Evolutionary conservation across 257 asterid species (phyloP), one percentile per base, ranked within the genome.

Genomic region (Solanum chmielewskii): DNA sequence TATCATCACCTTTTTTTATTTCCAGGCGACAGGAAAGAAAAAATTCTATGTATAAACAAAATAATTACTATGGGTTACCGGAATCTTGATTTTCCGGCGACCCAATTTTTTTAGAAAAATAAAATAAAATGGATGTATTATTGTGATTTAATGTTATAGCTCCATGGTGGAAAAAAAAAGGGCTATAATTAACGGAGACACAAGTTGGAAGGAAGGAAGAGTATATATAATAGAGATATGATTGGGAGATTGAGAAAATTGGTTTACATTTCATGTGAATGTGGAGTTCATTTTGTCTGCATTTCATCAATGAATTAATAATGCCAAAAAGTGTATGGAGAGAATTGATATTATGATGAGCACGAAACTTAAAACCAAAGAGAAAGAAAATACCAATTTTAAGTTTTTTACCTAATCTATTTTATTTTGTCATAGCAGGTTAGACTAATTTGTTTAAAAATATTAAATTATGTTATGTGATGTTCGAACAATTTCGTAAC

Each of bases 201-300:
- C 59, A 86, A 89, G 85, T 42, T 85, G 23, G 75, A 88, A 88
- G 91, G 86, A 23, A 60, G 90, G 90, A 89, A 89, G 77, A 62
- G 91, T 91, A 91, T 92, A 94, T 93, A 95, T 91, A 96, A n/a
- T n/a, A 88, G 87, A 89, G 87, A 89, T 37, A 39, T 83, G 86
- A 87, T 88, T 89, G 90, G 52, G 82, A 47, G 73, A 77, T 74
- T 77, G 84, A 87, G 35, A 60, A 86, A 66, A 42, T 83, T 39
- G 49, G 12, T 71, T 35, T 82, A 91, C 74, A 87, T 96, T 93
- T 94, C 92, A 89, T 90, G 88, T 93, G 95, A 90, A 94, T 94
- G 93, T 92, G 92, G 89, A 91, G 91, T 91, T 93, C 93, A 96
- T 95, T 94, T 94, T 91, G 93, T 87, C 90, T 92, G 92, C 89